Evolutionary conservation across 768 basidiomycete species (phyloP).

Genomic region (Suillus bovinus): DNA sequence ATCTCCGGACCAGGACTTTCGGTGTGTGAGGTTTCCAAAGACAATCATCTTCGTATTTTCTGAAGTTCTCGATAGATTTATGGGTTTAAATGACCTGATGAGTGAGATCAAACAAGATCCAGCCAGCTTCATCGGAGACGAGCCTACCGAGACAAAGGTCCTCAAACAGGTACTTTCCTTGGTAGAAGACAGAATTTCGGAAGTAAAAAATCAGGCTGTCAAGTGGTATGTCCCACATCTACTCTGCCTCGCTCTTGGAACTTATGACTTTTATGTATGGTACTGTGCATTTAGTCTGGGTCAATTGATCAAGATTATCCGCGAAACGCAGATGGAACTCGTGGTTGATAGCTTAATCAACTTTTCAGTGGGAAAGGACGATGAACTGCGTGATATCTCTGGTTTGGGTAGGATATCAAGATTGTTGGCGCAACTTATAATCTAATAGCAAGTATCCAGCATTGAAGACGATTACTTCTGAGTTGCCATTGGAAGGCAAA

Average conservation of each 20-base stretch:
- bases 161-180: conserved; percentile 81
- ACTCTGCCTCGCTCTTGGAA: neutral
- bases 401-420: conserved; percentile 63
- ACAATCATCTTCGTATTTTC: conserved; percentile 20
- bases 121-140: conserved; percentile 78
- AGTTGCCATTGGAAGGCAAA: conserved; percentile 81
- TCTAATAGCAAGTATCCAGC: conserved; percentile 45
- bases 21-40: conserved; percentile 46
- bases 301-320: conserved; percentile 86
- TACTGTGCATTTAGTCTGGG: conserved; percentile 61
- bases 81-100: conserved; percentile 96
- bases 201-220: conserved; percentile 97
- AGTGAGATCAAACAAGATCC: conserved; percentile 83
- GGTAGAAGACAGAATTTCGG: conserved; percentile 93
- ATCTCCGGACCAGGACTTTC: conserved; percentile 88
- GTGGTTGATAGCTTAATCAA: conserved; percentile 90
- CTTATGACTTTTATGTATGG: neutral
- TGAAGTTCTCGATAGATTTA: conserved; percentile 61
- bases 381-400: conserved; percentile 93
- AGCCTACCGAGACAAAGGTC: conserved; percentile 80
- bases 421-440: neutral
- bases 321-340: conserved; percentile 76
- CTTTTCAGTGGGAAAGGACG: conserved; percentile 83
- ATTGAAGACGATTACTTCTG: conserved; percentile 91
- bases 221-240: conserved; percentile 67